Evolutionary conservation across 495 filamentous ascomycete species (phyloP).

Genomic region (Penicillium argentinense): DNA sequence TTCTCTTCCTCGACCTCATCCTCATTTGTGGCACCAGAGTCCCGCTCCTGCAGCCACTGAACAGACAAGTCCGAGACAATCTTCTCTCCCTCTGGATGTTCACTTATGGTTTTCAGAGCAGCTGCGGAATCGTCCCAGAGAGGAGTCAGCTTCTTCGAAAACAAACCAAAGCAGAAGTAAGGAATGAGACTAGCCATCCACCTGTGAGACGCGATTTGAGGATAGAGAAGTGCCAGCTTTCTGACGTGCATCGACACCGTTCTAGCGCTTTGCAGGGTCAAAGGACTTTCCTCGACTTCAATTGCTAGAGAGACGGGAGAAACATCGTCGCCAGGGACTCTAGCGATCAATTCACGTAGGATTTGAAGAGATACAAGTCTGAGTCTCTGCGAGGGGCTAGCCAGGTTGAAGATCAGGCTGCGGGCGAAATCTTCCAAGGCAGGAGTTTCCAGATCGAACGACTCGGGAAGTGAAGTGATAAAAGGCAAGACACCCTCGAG

Average conservation of each 20-base stretch:
- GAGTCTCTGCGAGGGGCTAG: conserved; percentile 67
- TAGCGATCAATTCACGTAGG: conserved; percentile 44
- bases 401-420: conserved; percentile 68
- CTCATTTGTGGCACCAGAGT: conserved; percentile 30
- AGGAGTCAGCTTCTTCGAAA: conserved; percentile 78
- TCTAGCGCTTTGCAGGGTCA: conserved; percentile 72
- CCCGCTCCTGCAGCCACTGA: conserved; percentile 69
- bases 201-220: conserved; percentile 48
- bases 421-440: conserved; percentile 55
- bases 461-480: conserved; percentile 47
- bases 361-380: conserved; percentile 70
- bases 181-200: conserved; percentile 75
- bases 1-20: conserved; percentile 27
- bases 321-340: conserved; percentile 36
- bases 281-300: conserved; percentile 72
- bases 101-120: conserved; percentile 71
- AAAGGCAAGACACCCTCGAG: conserved; percentile 65
- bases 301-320: conserved; percentile 52
- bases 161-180: conserved; percentile 82
- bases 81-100: conserved; percentile 68
- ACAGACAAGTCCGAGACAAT: conserved; percentile 72
- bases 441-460: conserved; percentile 42
- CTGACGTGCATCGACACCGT: conserved; percentile 81
- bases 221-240: conserved; percentile 65
- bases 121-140: conserved; percentile 81